Base-by-base conservation (phyloP, 176 grass and related monocot species). In the Cenchrus purpureus region DNA sequence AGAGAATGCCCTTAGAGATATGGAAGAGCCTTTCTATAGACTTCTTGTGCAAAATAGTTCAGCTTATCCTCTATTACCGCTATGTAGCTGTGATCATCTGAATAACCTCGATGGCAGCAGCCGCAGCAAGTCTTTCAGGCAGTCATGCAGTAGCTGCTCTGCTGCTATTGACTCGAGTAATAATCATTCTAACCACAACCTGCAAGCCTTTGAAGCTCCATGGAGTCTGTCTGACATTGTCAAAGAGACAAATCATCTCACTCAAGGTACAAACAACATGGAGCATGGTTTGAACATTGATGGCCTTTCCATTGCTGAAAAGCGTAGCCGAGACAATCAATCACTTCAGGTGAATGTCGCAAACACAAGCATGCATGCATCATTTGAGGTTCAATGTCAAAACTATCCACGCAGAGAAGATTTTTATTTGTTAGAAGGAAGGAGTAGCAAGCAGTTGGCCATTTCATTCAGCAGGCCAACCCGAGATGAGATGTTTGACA, bases 1-100 rank as follows among this genome's bases (percentile, higher is more conserved):
- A 70, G 90, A 87, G 20, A 64, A 44, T 9, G 77, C 82, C 56
- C 76, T 95, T 76, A 80, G 60, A 77, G 79, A 73, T 69, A 84
- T 88, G 57, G 90, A 87, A 57, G 89, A 90, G 56, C 83, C 93
- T 28, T 95, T 95, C 77, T 92, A 84, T 59, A 82, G 88, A 44
- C 58, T 95, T 52, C 88, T 92, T 20, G 88, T 83, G 10, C 71
- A 92, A 20, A 88, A 95, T 20, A 83, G 79, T 62, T 85, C 84
- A 34, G 37, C 54, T 64, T 78, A 70, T 8, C 82, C 71, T 66
- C 12, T 25, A 15, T 22, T 28, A 88, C 50, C 69, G 57, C 65
- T 59, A 46, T 63, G 20, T 74, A 45, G 68, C 4, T 68, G 83
- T 8, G 5, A 54, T 67, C 51, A 42, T 56, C 72, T 72, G 42